These are phyloP conservation scores for Euphorbia schlechtendalii DNA, from an alignment of 441 rosid species.

Conservation along the genomic window DNA sequence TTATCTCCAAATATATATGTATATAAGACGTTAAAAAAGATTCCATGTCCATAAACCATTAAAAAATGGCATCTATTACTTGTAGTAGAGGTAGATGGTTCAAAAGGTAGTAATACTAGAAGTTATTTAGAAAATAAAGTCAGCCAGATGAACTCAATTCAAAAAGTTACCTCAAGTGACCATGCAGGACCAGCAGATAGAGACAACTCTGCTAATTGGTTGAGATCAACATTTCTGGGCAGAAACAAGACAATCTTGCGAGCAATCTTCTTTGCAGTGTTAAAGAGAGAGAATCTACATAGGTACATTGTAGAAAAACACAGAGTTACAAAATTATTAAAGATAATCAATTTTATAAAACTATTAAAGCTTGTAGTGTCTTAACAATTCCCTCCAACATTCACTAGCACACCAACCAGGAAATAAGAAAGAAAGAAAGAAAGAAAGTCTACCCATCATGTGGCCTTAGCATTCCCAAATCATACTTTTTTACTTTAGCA, in stretches of 20 bases:
- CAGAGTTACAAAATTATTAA: not conserved
- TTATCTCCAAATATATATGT: no score
- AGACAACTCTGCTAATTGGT: conserved; percentile 78
- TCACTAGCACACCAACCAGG: not conserved
- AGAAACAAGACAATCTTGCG: conserved; percentile 67
- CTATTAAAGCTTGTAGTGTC: not conserved
- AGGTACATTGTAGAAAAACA: conserved; percentile 16
- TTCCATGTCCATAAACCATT: not conserved
- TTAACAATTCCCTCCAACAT: not conserved
- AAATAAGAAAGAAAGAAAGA: not conserved
- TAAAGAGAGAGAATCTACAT: conserved; percentile 57
- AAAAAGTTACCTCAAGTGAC: conserved; percentile 67
- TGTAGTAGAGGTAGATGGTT: not conserved
- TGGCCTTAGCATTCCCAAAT: conserved; percentile 80
- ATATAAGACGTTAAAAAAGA: not conserved
- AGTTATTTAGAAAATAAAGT: conserved; percentile 10
- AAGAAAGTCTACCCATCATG: conserved; percentile 57
- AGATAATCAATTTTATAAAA: not conserved
- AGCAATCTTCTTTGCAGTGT: conserved; percentile 56
- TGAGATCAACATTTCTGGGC: conserved; percentile 70
- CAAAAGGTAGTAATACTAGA: conserved; percentile 10
- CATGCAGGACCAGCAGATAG: conserved; percentile 58
- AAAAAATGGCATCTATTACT: not conserved
- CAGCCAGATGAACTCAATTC: conserved; percentile 2
- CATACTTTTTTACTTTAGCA: conserved; percentile 47